Conservation (phyloP, 768 basidiomycete genomes). For the Trametes villosa region DNA sequence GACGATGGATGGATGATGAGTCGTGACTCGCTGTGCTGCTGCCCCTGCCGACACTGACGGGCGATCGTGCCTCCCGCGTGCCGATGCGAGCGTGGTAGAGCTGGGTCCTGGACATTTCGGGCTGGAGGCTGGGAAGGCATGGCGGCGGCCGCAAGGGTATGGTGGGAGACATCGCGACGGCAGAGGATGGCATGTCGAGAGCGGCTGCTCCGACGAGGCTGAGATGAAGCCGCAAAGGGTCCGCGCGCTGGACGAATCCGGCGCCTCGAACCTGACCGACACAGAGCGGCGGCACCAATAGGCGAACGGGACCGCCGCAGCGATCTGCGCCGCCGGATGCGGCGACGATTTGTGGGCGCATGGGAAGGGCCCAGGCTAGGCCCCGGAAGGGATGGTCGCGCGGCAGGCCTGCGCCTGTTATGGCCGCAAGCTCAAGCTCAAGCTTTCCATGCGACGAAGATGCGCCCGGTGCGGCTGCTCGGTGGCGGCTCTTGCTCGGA, state of each 20-base stretch:
- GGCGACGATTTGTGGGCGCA: not conserved
- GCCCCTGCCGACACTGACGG: not conserved
- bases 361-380: conserved; percentile 6
- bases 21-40: no score
- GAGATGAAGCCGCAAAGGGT: not conserved
- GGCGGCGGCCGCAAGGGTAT: not conserved
- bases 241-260: conserved; percentile 1
- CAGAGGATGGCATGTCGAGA: not conserved
- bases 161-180: not conserved
- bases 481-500: conserved; percentile 1
- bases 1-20: not conserved
- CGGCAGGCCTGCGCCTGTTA: not conserved
- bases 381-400: not conserved
- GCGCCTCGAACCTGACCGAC: conserved; percentile 12
- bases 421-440: conserved; percentile 15
- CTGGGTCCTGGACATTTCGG: not conserved
- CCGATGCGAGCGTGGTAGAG: not conserved
- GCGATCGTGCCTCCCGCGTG: not conserved
- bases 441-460: conserved; percentile 64
- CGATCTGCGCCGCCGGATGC: conserved; percentile 12
- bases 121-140: not conserved
- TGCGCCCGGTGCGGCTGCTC: conserved; percentile 56
- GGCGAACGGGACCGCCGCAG: conserved; percentile 13
- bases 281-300: conserved; percentile 2
- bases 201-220: not conserved